Evolutionary conservation across 202 grass and related monocot genomes (phyloP), one percentile per base, ranked within the genome.

Genomic region (Zoysia matrella): DNA sequence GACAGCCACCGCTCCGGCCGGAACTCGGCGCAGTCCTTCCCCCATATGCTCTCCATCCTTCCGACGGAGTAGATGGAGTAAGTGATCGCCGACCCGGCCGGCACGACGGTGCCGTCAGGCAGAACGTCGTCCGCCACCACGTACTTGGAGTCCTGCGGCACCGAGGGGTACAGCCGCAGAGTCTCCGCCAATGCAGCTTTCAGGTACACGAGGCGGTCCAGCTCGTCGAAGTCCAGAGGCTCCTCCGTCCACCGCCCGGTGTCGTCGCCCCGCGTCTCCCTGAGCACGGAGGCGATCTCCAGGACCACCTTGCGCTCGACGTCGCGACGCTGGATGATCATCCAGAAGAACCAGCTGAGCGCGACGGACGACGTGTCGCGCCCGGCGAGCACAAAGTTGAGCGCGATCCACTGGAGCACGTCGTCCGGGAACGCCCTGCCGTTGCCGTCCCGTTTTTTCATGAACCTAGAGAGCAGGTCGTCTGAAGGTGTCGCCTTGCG

Each of bases 331-430:
- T 76, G 88, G 88, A 91, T 98, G 64, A 98, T 2, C 8, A 51
- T 88, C 88, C 88, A 98, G 85, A 98, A 98, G 90, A 98, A 98
- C 95, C 95, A 98, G 88, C 86, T 98, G 50, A 98, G 92, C 41
- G 95, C 95, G n/a, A 98, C 95, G 49, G 95, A 94, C 3, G 95
- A 94, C 15, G 94, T 97, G 88, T 97, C 94, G 39, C 94, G 92
- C 2, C 94, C 94, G 5, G 94, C 94, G 13, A 98, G 95, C 62
- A 98, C 69, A 86, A 98, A 98, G 76, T 98, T 98, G 60, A 98
- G 88, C 41, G 92, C 95, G 85, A 98, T 90, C 86, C 92, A 92
- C 85, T 91, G 90, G 4, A 97, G 94, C 71, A 89, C 94, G 78
- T 92, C 88, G 43, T 88, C 86, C 3, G 88, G 86, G 80, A 94